Evolutionary conservation across 208 protist species (phyloP).

Genomic region (Acanthamoeba lenticulata): DNA sequence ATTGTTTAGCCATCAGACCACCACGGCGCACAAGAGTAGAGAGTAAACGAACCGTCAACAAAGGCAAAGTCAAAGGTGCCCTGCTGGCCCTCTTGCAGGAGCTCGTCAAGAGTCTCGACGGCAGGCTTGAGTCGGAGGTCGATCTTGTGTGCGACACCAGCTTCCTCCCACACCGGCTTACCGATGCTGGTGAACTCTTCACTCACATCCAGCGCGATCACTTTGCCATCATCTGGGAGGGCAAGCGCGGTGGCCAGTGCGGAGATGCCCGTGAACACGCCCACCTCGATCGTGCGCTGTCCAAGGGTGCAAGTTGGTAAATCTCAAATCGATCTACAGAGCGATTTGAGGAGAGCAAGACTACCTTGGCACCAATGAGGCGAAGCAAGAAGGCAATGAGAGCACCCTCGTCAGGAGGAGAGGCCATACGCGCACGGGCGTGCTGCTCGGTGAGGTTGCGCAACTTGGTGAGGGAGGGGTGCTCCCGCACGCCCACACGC

Average conservation of each 20-base stretch:
- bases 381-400: conserved; percentile 12
- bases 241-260: conserved; percentile 80
- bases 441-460: neutral
- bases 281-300: conserved; percentile 80
- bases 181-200: conserved; percentile 80
- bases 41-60: conserved; percentile 78
- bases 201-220: conserved; percentile 82
- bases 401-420: conserved; percentile 20
- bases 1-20: neutral
- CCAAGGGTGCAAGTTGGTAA: neutral
- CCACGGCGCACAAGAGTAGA: neutral
- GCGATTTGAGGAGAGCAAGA: neutral
- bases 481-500: conserved; percentile 29
- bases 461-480: neutral
- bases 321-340: neutral
- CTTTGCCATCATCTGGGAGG: conserved; percentile 79
- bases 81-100: conserved; percentile 75
- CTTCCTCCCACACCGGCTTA: conserved; percentile 80
- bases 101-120: conserved; percentile 76
- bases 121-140: conserved; percentile 81
- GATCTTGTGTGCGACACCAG: conserved; percentile 84
- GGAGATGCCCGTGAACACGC: conserved; percentile 84
- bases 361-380: conserved; percentile 14
- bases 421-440: neutral
- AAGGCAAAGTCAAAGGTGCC: conserved; percentile 87